Conservation (phyloP, 2,329 filamentous ascomycete species). For the Penicillium sp. region DNA sequence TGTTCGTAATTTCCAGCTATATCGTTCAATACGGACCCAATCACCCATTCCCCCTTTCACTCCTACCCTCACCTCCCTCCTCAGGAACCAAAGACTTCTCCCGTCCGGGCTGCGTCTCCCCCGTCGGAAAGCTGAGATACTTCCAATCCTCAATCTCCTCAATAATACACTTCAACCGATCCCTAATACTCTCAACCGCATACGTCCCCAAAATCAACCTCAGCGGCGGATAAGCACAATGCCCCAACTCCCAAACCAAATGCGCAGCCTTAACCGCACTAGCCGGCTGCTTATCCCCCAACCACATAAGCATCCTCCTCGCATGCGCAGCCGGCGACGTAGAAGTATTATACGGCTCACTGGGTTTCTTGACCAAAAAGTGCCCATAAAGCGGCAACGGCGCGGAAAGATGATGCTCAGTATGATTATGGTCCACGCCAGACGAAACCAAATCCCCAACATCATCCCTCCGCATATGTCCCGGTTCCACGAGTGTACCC, state of each 20-base stretch:
- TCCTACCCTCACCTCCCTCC: neutral
- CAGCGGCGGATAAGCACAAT: constrained; percentile 90
- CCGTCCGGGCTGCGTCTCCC: constrained; percentile 29
- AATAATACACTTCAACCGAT: constrained; percentile 82
- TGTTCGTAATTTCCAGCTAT: neutral
- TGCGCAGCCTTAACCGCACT: constrained; percentile 91
- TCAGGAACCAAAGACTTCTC: neutral
- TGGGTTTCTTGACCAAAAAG: constrained; percentile 83
- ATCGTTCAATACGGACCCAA: neutral
- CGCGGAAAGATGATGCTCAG: constrained; percentile 34
- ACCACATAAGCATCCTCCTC: constrained; percentile 87
- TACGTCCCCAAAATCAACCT: constrained; percentile 85
- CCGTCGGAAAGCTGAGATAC: constrained; percentile 65
- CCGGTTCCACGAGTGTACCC: constrained; percentile 87
- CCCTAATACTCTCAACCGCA: constrained; percentile 91
- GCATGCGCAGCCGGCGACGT: constrained; percentile 85
- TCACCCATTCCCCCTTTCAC: constrained; percentile 2
- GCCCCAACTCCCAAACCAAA: constrained; percentile 87
- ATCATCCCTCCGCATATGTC: constrained; percentile 82
- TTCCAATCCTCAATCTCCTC: constrained; percentile 96
- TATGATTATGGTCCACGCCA: neutral
- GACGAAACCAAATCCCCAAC: constrained; percentile 33
- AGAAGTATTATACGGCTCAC: constrained; percentile 71
- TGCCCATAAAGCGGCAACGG: constrained; percentile 81
- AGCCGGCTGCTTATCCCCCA: constrained; percentile 86